A percentile compares a stretch with the other conserved stretches of the same genome.
Conservation (phyloP, 345 rosid genomes). For the Salix caprea region DNA sequence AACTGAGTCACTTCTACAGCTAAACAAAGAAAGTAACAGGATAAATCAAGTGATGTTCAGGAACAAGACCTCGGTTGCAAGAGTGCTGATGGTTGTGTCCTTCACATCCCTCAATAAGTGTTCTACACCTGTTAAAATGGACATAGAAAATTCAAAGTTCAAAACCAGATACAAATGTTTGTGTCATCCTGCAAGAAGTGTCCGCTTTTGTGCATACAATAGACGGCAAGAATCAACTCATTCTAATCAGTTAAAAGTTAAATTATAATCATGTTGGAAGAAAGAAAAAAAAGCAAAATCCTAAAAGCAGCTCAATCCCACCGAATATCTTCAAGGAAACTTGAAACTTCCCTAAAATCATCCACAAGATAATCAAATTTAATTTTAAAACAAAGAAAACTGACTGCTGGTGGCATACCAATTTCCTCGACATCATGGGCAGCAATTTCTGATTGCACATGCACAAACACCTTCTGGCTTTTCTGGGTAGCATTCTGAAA, state of each 20-base stretch:
- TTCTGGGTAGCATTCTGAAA: constrained; percentile 89
- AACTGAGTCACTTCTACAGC: too few species aligned
- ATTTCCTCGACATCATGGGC: constrained; percentile 98
- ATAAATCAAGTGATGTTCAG: not conserved
- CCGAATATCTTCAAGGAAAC: not conserved
- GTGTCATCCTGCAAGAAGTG: not conserved
- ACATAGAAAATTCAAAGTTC: not conserved
- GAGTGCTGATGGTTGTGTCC: constrained; percentile 84
- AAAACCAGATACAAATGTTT: not conserved
- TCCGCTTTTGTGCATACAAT: not conserved
- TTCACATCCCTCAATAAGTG: constrained; percentile 90
- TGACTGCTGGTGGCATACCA: constrained; percentile 37
- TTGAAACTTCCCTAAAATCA: not conserved
- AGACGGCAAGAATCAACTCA: not conserved
- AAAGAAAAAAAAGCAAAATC: not conserved
- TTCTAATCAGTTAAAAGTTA: not conserved
- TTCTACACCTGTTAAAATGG: constrained; percentile 53
- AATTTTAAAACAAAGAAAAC: not conserved
- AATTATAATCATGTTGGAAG: not conserved
- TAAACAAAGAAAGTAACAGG: not conserved
- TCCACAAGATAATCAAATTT: not conserved
- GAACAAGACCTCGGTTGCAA: constrained; percentile 72
- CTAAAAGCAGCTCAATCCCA: not conserved
- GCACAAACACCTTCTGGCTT: constrained; percentile 82
- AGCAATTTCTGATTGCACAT: constrained; percentile 78